Evolutionary conservation across 306 rosid genomes (phyloP).

Genomic region (Medicago truncatula): MtrunA17r5.0-ANR NC_053046.1:21962501-21963000

Average conservation of each 20-base stretch:
- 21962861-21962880: conserved; percentile 42
- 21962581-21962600: too few relatives aligned
- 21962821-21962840: conserved; percentile 10
- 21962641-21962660: too few relatives aligned
- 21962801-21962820: conserved; percentile 35
- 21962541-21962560: too few relatives aligned
- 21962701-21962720: too few relatives aligned
- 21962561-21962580: too few relatives aligned
- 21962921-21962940: conserved; percentile 44
- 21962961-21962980: conserved; percentile 71
- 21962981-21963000: conserved; percentile 69
- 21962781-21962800: not conserved
- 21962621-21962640: too few relatives aligned
- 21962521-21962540: too few relatives aligned
- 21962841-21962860: conserved; percentile 16
- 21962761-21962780: conserved; percentile 9
- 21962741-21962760: not conserved
- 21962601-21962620: too few relatives aligned
- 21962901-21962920: conserved; percentile 44
- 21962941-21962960: conserved; percentile 65
- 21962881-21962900: conserved; percentile 30
- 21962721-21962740: not conserved
- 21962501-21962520: too few relatives aligned
- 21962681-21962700: too few relatives aligned
- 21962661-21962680: too few relatives aligned